Conservation (phyloP, 2,329 filamentous ascomycete genomes). For the Talaromyces sp. region DNA sequence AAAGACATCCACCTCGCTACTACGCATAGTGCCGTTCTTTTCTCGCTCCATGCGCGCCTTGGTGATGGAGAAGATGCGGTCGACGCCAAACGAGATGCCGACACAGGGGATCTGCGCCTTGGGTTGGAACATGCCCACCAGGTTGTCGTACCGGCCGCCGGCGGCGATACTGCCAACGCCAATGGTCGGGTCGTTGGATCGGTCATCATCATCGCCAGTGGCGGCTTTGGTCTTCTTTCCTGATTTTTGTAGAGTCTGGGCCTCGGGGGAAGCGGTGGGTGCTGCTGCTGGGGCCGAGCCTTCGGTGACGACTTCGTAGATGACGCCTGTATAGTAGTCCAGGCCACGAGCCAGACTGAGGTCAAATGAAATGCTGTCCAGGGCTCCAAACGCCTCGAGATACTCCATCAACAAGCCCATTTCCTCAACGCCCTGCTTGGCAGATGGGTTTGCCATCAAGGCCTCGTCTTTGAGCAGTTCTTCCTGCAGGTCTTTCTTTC, state of each 20-base stretch:
- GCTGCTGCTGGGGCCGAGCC: constrained; percentile 58
- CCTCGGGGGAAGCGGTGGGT: constrained; percentile 33
- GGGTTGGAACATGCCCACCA: constrained; percentile 88
- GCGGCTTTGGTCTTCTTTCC: constrained; percentile 45
- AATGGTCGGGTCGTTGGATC: constrained; percentile 71
- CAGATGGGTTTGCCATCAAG: constrained; percentile 64
- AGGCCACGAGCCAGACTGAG: constrained; percentile 82
- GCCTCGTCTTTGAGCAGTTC: constrained; percentile 62
- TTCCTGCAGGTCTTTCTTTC: constrained; percentile 66
- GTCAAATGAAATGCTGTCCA: constrained; percentile 77
- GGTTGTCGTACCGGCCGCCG: constrained; percentile 84
- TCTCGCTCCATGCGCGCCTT: constrained; percentile 65
- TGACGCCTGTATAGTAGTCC: constrained; percentile 89
- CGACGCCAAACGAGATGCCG: constrained; percentile 88
- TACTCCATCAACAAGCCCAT: constrained; percentile 77
- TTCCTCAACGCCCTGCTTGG: constrained; percentile 74
- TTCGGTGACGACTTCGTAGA: constrained; percentile 83
- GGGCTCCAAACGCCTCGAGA: constrained; percentile 67
- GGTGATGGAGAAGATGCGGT: constrained; percentile 89
- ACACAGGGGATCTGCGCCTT: constrained; percentile 85
- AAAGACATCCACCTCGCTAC: constrained; percentile 79
- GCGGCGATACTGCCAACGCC: constrained; percentile 85
- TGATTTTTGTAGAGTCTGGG: constrained; percentile 26
- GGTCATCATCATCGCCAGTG: constrained; percentile 56
- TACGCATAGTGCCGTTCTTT: constrained; percentile 49